Evolutionary conservation across 768 basidiomycete genomes (phyloP).

Genomic region (Basidioascus undulatus): DNA sequence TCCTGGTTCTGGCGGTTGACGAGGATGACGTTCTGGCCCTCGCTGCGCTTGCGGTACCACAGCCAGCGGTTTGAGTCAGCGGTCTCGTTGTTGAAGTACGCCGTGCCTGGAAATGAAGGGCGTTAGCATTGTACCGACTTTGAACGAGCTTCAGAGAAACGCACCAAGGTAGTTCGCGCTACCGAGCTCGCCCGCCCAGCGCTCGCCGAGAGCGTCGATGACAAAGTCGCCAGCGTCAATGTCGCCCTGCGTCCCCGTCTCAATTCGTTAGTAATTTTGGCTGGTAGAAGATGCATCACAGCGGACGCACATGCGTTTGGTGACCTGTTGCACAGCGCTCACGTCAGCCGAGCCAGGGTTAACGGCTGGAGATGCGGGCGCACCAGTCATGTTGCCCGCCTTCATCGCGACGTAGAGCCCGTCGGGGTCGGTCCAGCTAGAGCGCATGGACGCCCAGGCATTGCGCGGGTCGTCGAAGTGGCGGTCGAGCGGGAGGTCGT

Average conservation of each 20-base stretch:
- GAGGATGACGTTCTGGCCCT: constrained; percentile 87
- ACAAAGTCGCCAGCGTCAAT: constrained; percentile 90
- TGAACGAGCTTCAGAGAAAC: not conserved
- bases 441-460: constrained; percentile 79
- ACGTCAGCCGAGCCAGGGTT: too few relatives aligned
- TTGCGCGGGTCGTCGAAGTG: constrained; percentile 48
- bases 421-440: constrained; percentile 68
- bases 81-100: constrained; percentile 38
- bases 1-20: constrained; percentile 56
- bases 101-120: constrained; percentile 7
- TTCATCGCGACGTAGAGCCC: constrained; percentile 75
- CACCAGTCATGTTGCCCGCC: constrained; percentile 47
- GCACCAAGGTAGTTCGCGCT: constrained; percentile 54
- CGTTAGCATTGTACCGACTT: too few relatives aligned
- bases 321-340: too few relatives aligned
- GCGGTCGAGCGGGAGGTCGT: constrained; percentile 52
- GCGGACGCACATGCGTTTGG: too few relatives aligned
- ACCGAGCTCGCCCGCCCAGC: constrained; percentile 82
- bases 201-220: constrained; percentile 69
- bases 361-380: too few relatives aligned
- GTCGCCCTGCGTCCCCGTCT: constrained; percentile 82
- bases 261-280: too few relatives aligned
- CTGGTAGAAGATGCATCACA: too few relatives aligned
- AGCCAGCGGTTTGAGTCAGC: constrained; percentile 33
- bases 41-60: constrained; percentile 90